These are phyloP conservation scores for Schwanniomyces polymorphus DNA, from an alignment of 805 yeast genomes.

Conservation along the genomic window DNA sequence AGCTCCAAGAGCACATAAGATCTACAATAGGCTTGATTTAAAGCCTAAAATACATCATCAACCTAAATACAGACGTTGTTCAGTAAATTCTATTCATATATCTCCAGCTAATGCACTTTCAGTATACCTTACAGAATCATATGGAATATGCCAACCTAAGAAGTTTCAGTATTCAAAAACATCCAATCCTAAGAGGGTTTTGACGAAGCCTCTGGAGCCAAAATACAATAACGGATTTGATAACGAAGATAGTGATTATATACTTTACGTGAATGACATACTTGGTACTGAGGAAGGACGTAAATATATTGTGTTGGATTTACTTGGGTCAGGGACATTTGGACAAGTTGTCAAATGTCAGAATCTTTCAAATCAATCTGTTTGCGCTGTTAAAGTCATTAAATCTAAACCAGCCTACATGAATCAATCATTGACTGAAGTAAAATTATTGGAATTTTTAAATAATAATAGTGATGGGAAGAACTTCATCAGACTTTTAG, in stretches of 20 bases:
- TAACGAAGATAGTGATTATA: conserved; percentile 87
- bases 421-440: conserved; percentile 91
- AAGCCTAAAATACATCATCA: conserved; percentile 59
- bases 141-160: conserved; percentile 76
- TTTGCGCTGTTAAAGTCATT: conserved; percentile 92
- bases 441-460: conserved; percentile 76
- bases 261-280: conserved; percentile 90
- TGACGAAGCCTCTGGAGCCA: conserved; percentile 91
- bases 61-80: conserved; percentile 72
- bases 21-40: conserved; percentile 50
- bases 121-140: conserved; percentile 73
- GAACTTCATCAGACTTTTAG: conserved; percentile 75
- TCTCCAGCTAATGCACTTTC: conserved; percentile 85
- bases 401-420: conserved; percentile 89
- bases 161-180: conserved; percentile 77
- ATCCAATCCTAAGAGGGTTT: conserved; percentile 86
- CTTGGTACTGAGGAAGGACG: conserved; percentile 83
- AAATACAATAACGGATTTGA: conserved; percentile 79
- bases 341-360: conserved; percentile 98
- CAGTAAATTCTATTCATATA: conserved; percentile 59
- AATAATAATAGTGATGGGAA: conserved; percentile 67
- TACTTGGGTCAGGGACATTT: conserved; percentile 95
- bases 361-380: conserved; percentile 71
- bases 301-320: conserved; percentile 84
- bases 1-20: conserved; percentile 49